Conservation (phyloP, 495 filamentous ascomycete genomes). For the Aspergillus wentii region DNA sequence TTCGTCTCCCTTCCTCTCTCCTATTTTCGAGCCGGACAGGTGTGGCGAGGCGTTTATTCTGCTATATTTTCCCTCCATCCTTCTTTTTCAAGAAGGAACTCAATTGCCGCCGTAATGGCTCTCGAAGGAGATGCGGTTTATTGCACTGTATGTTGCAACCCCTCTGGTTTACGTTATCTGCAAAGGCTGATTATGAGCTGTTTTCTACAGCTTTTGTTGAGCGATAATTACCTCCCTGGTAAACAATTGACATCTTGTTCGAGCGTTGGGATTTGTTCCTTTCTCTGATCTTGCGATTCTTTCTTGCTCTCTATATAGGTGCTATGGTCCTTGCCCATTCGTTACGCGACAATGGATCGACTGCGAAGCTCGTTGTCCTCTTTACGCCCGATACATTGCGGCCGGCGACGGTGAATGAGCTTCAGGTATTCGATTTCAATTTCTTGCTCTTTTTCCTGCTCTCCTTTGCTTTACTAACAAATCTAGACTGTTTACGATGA, state of each 20-base stretch:
- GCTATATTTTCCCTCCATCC: not conserved
- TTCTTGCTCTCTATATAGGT: slow-evolving; percentile 53
- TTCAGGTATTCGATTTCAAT: slow-evolving; percentile 69
- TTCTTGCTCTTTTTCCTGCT: not conserved
- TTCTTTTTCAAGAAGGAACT: not conserved
- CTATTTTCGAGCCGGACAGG: too few relatives aligned
- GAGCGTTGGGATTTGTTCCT: slow-evolving; percentile 7
- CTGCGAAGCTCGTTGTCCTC: slow-evolving; percentile 78
- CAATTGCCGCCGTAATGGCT: slow-evolving; percentile 22
- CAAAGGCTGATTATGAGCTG: slow-evolving; percentile 12
- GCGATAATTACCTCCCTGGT: slow-evolving; percentile 90
- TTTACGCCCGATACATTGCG: slow-evolving; percentile 74
- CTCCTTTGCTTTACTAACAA: slow-evolving; percentile 7
- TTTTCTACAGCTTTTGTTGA: slow-evolving; percentile 70
- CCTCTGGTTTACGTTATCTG: not conserved
- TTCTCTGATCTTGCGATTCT: slow-evolving; percentile 19
- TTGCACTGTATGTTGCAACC: slow-evolving; percentile 46
- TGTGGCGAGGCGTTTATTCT: too few relatives aligned
- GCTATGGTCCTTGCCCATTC: slow-evolving; percentile 93
- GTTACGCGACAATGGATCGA: slow-evolving; percentile 84
- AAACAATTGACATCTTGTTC: slow-evolving; percentile 7
- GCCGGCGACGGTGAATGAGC: slow-evolving; percentile 64
- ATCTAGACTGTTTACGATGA: slow-evolving; percentile 78
- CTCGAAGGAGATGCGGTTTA: slow-evolving; percentile 42
- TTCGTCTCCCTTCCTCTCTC: slow-evolving; percentile 1